These are phyloP conservation scores for Zoysia japonica DNA, from an alignment of 176 grass and related monocot genomes.

Conservation along the genomic window DNA sequence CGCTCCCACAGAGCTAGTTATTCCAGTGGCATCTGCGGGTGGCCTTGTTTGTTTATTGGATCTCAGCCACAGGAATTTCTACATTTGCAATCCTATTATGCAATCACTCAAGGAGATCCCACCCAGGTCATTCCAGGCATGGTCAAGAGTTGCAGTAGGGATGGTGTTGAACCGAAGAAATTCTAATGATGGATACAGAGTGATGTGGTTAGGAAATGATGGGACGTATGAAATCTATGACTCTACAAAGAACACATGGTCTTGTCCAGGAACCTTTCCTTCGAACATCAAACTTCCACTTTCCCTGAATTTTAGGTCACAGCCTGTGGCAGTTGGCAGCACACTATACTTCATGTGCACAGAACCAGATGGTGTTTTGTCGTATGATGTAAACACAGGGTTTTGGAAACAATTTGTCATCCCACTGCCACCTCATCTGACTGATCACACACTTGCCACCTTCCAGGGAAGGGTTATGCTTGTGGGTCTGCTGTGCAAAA, in stretches of 20 bases:
- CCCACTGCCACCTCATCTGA: constrained; percentile 75
- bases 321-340: constrained; percentile 70
- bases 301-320: constrained; percentile 91
- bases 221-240: constrained; percentile 82
- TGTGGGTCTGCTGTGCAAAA: constrained; percentile 89
- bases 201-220: constrained; percentile 78
- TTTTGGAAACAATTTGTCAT: constrained; percentile 89
- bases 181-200: constrained; percentile 72
- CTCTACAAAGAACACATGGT: constrained; percentile 68
- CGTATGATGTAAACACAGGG: constrained; percentile 67
- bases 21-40: constrained; percentile 91
- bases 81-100: constrained; percentile 84
- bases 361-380: constrained; percentile 96
- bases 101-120: constrained; percentile 84
- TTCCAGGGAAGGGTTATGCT: constrained; percentile 85
- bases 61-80: constrained; percentile 78
- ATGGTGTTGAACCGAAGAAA: constrained; percentile 75
- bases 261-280: constrained; percentile 55
- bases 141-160: constrained; percentile 89
- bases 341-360: constrained; percentile 90
- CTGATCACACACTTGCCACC: constrained; percentile 79
- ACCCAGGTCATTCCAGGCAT: constrained; percentile 62
- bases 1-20: constrained; percentile 64
- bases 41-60: constrained; percentile 95
- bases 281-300: constrained; percentile 77